A percentile compares a stretch with the other conserved stretches of the same genome.
These are phyloP conservation scores for Hyphopichia burtonii DNA, from an alignment of 1,139 yeast genomes.

Conservation along the genomic window DNA sequence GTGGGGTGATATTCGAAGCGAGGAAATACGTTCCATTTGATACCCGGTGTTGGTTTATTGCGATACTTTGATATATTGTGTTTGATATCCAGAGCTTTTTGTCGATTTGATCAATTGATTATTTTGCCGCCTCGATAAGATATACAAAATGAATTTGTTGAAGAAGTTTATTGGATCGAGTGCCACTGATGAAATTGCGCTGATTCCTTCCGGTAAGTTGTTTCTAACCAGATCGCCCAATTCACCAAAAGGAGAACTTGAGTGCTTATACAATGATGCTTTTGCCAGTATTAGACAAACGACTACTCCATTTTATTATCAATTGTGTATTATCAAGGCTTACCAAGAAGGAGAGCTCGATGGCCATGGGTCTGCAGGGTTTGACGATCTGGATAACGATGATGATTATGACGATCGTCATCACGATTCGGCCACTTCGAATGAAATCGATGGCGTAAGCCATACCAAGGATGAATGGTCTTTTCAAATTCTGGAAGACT, in stretches of 20 bases:
- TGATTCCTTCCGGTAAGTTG: conserved; percentile 78
- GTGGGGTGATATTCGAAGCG: too few species aligned
- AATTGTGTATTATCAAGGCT: conserved; percentile 68
- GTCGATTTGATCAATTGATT: too few species aligned
- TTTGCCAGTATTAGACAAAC: conserved; percentile 71
- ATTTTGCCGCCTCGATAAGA: neutral
- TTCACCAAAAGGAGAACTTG: conserved; percentile 84
- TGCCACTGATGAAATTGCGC: conserved; percentile 65
- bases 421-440: conserved; percentile 17
- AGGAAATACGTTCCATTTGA: too few species aligned
- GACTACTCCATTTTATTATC: conserved; percentile 63
- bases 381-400: conserved; percentile 56
- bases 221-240: conserved; percentile 69
- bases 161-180: conserved; percentile 65
- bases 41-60: too few species aligned
- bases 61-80: too few species aligned
- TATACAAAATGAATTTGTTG: conserved; percentile 78
- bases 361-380: conserved; percentile 45
- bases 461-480: conserved; percentile 63
- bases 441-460: conserved; percentile 21
- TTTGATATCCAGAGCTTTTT: too few species aligned
- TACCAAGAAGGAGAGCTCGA: conserved; percentile 64
- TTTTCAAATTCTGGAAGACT: conserved; percentile 64
- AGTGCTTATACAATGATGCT: conserved; percentile 82
- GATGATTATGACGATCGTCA: conserved; percentile 42